These are phyloP conservation scores for Solanum sejunctum DNA, from an alignment of 257 asterid species.

Conservation along the genomic window DNA sequence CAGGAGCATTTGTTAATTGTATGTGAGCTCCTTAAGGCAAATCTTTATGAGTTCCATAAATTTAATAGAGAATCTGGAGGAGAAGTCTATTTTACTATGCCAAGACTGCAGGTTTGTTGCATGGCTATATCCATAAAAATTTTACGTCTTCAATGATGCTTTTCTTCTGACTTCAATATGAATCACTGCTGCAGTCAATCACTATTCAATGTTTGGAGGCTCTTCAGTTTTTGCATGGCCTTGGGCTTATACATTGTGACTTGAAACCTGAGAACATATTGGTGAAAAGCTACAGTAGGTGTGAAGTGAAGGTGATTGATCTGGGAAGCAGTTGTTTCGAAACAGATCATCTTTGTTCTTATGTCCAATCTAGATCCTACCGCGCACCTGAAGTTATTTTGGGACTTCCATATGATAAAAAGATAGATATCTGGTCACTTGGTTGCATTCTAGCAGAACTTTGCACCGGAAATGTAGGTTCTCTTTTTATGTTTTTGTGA, in stretches of 20 bases:
- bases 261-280: slow-evolving; percentile 96
- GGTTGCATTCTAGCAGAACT: slow-evolving; percentile 99
- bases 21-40: slow-evolving; percentile 95
- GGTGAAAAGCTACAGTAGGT: slow-evolving; percentile 98
- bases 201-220: slow-evolving; percentile 98
- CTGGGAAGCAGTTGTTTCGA: slow-evolving; percentile 95
- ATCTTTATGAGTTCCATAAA: slow-evolving; percentile 90
- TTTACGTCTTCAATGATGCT: slow-evolving; percentile 1
- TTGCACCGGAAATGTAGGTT: slow-evolving; percentile 93
- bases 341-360: slow-evolving; percentile 95
- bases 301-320: slow-evolving; percentile 97
- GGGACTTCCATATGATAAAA: slow-evolving; percentile 90
- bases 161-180: slow-evolving; percentile 10
- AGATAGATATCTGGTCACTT: slow-evolving; percentile 96
- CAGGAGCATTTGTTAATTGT: slow-evolving; percentile 97
- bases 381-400: slow-evolving; percentile 97
- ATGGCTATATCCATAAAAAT: not conserved
- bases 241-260: slow-evolving; percentile 98
- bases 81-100: slow-evolving; percentile 98
- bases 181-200: slow-evolving; percentile 56
- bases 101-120: slow-evolving; percentile 82
- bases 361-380: slow-evolving; percentile 94
- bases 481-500: not conserved
- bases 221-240: slow-evolving; percentile 80
- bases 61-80: slow-evolving; percentile 99